Evolutionary conservation across 306 rosid genomes (phyloP), one percentile per base, ranked within the genome.

Genomic region (Trichosanthes cucumerina): DNA sequence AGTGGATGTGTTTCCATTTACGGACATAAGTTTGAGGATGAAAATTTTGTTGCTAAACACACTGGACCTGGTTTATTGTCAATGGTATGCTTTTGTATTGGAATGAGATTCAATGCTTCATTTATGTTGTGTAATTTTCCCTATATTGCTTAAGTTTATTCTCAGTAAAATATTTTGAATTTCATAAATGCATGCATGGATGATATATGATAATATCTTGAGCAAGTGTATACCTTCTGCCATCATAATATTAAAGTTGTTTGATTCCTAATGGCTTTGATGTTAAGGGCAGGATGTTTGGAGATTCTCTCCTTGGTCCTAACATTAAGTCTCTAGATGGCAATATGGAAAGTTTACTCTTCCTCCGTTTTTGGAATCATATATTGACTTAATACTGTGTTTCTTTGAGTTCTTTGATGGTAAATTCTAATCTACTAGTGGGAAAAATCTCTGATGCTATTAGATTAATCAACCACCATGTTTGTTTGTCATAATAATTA

Each of bases 11-110:
- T 88, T 83, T 95, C 99, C 80, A 91, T 95, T 68, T 91, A 95
- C 39, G 97, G 99, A 11, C 97, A 54, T 80, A 91, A 87, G 85
- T 88, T 95, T 74, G 99, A 95, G 58, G 99, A 95, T 49, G 99
- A 95, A 80, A 92, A 90, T 79, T 95, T 95, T 49, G 82, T 80
- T n/a, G 97, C 99, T 68, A 95, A 88, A 78, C 99, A 95, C 90
- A 95, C 99, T 75, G 99, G 99, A 72, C 97, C 99, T 6, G 97
- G 97, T 49, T 90, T 95, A 79, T 80, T 95, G 50, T 95, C 99
- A 46, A 86, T 95, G 99, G 99, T 95, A 86, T 82, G 82, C 41
- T 49, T 34, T 64, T 38, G 34, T 31, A 36, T 64, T 69, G 43
- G 24, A 34, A 16, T 59, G 56, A 58, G 66, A n/a, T 76, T 54